Evolutionary conservation across 2,329 filamentous ascomycete species (phyloP), one percentile per base, ranked within the genome.

Genomic region (Cercospora sojina): DNA sequence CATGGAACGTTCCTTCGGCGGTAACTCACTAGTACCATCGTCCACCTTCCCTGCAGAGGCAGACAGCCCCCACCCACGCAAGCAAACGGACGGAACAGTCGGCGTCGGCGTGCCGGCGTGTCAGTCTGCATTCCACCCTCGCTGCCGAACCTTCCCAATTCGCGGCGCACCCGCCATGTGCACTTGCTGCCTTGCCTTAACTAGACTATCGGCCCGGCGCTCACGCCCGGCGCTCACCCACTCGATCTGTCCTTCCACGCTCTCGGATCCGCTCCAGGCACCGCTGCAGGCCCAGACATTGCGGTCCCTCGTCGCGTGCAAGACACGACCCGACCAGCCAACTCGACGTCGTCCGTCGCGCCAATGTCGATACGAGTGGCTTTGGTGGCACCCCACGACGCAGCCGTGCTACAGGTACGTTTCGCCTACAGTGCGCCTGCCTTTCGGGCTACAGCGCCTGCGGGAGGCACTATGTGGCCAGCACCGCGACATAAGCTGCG

Each of bases 361-460:
- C 38, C 35, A 29, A 65, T 62, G 64, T 58, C 64, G 49, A 60
- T 23, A 51, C 18, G 47, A 62, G 64, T 62, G 64, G 64, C 59
- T 59, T 57, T 32, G 53, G 64, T 63, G 64, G 59, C 53, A 66
- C 47, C 64, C 55, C 49, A 29, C 31, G 29, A 66, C 56, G 47
- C 60, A 67, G 49, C 60, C 58, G 65, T 67, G 47, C 59, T 66
- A 59, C 43, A 63, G 41, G 64, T 66, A 67, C 61, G 65, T 67
- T 61, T 49, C 32, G 53, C 59, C 60, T 66, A 31, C 62, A 47
- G 62, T 59, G 49, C 49, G 60, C 60, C 60, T 63, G 25, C 49
- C 43, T 56, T 23, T 56, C 27, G 60, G 31, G 49, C 31, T 41
- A 32, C 51, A 25, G 47, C 27, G 60, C 20, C 49, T 56, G 38